Base-by-base conservation (phyloP, 176 grass and related monocot species). In the Cenchrus americanus region DNA sequence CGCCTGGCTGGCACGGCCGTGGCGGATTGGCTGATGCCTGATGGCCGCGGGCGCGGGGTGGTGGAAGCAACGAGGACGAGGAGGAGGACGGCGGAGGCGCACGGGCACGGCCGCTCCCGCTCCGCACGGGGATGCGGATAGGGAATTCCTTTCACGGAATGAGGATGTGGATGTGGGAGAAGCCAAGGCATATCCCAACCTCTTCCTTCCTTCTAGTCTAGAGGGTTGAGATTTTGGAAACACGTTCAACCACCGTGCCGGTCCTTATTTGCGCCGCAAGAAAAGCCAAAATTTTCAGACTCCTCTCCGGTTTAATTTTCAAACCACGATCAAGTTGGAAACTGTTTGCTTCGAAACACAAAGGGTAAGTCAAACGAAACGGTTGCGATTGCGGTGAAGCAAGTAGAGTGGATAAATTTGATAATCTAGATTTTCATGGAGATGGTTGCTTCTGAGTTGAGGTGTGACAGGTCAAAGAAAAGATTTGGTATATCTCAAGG, bases 21-120 rank as follows among this genome's bases (percentile, higher is more conserved):
- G 77, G 47, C 65, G 71, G 78, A 77, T 89, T 76, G 78, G 71
- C 83, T 26, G 24, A 77, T 76, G 78, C 64, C 83, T 26, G 24
- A 77, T 85, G 70, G 42, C 76, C 13, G 10, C 43, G 15, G 3
- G 27, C n/a, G n/a, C n/a, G n/a, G n/a, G n/a, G n/a, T n/a, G 69
- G 76, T 74, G 87, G 61, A 84, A 84, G 87, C 67, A 88, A 84
- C 76, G 42, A 62, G 60, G 73, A 13, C 22, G 22, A 41, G 3
- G 62, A n/a, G 1, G n/a, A 69, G 6, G 62, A 62, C 48, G 66
- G 32, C 48, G 66, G 32, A 4, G 70, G 15, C 24, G 78, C 40
- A 37, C 62, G 62, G 62, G 78, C 40, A 37, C 62, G 62, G 62
- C 2, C 19, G 55, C 55, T 37, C 34, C 34, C 7, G 26, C 40